These are phyloP conservation scores for Chlorella sp. DNA, from an alignment of 139 green algal species.

Conservation along the genomic window DNA sequence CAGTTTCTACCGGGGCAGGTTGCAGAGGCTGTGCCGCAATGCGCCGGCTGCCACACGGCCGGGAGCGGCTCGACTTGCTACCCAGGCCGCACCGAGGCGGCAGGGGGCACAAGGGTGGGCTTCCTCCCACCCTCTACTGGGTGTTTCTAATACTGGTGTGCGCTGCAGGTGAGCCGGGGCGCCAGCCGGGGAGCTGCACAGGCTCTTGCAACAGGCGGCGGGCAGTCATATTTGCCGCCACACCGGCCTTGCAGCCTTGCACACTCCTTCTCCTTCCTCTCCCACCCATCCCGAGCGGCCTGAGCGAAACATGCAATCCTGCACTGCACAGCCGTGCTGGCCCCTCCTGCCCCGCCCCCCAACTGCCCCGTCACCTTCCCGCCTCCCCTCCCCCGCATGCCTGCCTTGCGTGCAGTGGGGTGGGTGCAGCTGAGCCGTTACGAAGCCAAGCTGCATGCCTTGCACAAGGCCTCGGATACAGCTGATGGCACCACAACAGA, in stretches of 20 bases:
- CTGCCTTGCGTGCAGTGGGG: neutral
- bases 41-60: too few relatives aligned
- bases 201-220: neutral
- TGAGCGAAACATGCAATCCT: neutral
- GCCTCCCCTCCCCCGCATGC: neutral
- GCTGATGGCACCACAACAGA: neutral
- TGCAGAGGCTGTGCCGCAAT: too few relatives aligned
- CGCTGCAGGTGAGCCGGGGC: neutral
- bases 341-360: too few relatives aligned
- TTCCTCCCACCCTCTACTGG: neutral
- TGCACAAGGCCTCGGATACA: neutral
- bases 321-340: neutral
- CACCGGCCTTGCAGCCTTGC: neutral
- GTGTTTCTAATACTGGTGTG: neutral
- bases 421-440: slow-evolving; percentile 5
- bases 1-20: too few relatives aligned
- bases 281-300: neutral
- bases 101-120: too few relatives aligned
- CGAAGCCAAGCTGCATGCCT: neutral
- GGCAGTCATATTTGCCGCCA: neutral
- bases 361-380: too few relatives aligned
- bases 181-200: neutral
- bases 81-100: neutral
- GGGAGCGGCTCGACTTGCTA: too few relatives aligned
- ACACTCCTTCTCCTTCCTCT: neutral